Base-by-base conservation (phyloP, 768 basidiomycete genomes). In the Serendipita sp. region DNA sequence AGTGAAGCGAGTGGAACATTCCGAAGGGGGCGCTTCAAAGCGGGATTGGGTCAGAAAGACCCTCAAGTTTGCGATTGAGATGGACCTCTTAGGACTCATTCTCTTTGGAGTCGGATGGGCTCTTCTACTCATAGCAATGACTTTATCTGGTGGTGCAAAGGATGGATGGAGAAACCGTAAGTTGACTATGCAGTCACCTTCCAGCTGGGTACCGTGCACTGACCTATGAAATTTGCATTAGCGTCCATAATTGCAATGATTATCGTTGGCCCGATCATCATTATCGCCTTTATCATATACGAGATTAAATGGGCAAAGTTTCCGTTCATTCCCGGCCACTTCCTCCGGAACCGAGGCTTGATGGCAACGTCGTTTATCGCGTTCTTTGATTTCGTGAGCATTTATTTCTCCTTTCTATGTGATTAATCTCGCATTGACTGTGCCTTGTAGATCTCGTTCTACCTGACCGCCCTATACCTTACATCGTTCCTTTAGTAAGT, bases 391-490 rank as follows among this genome's bases (percentile, higher is more conserved):
- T 84, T 84, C 66, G 81, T 84, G 44, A 67, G 66, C 76, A 69
- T 3, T 10, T n/a, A 13, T 29, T 43, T 27, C 65, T 34, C 3
- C 11, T 16, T 6, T 18, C 36, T 37, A 29, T 65, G 34, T 23
- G 23, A 23, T 8, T 36, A 15, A 62, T 11, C 60, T 34, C 13
- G 6, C 40, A 40, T 68, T 40, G 40, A 40, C 40, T 13, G 40
- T 40, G 40, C 40, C 5, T 40, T 5, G 40, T 40, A 84, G 83
- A 69, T 81, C 68, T 82, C 83, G 1, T 84, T 81, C 74, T 84
- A 81, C 75, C 77, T 90, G 53, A 84, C 86, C 0, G 84, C 75
- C 72, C 83, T 84, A 6, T 89, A 88, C 70, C 80, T 88, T 16
- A 89, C 82, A 75, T 85, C 84, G 1, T 87, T 83, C 71, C 78